Conservation (phyloP, 129 eudicot genomes). For the Cynara cardunculus region DNA sequence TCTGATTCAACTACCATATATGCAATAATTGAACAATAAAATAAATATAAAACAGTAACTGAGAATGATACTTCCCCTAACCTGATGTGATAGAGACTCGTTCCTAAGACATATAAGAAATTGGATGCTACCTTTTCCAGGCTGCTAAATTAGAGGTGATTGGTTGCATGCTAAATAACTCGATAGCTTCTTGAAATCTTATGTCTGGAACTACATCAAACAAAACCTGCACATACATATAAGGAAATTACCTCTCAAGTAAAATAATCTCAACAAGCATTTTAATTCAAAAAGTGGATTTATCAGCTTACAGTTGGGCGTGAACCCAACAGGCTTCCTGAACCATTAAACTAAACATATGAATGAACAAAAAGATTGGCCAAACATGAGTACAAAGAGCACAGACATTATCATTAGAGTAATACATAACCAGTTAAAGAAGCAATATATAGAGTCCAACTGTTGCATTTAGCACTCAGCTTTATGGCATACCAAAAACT, state of each 20-base stretch:
- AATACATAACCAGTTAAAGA: background rate
- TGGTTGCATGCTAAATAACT: conserved; percentile 94
- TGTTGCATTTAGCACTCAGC: background rate
- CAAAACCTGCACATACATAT: conserved; percentile 52
- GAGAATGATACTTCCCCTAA: background rate
- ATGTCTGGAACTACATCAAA: conserved; percentile 92
- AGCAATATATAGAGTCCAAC: background rate
- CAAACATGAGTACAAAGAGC: conserved; percentile 4
- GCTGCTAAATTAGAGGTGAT: conserved; percentile 80
- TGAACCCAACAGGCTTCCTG: background rate
- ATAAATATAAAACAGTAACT: background rate
- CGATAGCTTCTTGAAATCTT: conserved; percentile 83
- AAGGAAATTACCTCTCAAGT: conserved; percentile 3
- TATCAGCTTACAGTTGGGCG: conserved; percentile 8
- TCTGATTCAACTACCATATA: background rate
- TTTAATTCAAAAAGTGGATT: background rate
- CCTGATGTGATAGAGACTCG: conserved; percentile 1
- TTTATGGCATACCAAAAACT: background rate
- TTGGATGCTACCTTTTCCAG: conserved; percentile 70
- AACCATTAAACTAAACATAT: background rate
- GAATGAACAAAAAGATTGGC: background rate
- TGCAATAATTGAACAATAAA: background rate
- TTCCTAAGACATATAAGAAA: background rate
- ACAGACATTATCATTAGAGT: background rate
- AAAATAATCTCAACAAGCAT: background rate